These are phyloP conservation scores for Chlamydomonas urium DNA, from an alignment of 139 green algal species.

Conservation along the genomic window DNA sequence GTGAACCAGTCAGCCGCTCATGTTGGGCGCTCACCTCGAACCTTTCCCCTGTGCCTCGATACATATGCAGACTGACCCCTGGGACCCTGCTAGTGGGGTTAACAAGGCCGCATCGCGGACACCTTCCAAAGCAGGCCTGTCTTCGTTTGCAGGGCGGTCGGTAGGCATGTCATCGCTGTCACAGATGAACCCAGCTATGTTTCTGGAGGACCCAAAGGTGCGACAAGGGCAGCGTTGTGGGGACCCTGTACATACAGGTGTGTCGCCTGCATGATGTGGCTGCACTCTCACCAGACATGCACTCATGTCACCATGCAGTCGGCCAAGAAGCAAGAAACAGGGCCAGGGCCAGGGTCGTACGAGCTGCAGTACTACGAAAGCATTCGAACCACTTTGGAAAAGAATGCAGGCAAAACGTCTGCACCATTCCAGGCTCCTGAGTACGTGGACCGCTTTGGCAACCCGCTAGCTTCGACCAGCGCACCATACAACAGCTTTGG, in stretches of 20 bases:
- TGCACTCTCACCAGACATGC: too few species aligned
- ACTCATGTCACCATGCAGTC: too few species aligned
- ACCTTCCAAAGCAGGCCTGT: constrained; percentile 1
- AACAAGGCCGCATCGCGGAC: not conserved
- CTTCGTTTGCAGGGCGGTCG: constrained; percentile 5
- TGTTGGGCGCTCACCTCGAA: too few species aligned
- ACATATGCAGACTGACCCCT: constrained; percentile 2
- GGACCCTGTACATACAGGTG: too few species aligned
- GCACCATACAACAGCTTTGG: too few species aligned
- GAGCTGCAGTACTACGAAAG: constrained; percentile 3
- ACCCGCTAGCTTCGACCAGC: too few species aligned
- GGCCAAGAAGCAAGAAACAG: constrained; percentile 14
- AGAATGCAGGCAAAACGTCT: not conserved
- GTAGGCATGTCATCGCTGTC: not conserved
- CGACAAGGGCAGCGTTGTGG: too few species aligned
- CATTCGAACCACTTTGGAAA: not conserved
- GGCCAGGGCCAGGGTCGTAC: constrained; percentile 9
- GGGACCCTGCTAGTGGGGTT: not conserved
- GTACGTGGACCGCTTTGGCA: constrained; percentile 8
- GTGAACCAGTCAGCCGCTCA: too few species aligned
- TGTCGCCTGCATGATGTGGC: too few species aligned
- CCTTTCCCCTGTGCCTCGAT: too few species aligned
- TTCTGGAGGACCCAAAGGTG: constrained; percentile 7
- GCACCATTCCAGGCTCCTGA: not conserved
- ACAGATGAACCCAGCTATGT: not conserved